These are phyloP conservation scores for Celoporthe dispersa DNA, from an alignment of 2,329 filamentous ascomycete species.

Conservation along the genomic window DNA sequence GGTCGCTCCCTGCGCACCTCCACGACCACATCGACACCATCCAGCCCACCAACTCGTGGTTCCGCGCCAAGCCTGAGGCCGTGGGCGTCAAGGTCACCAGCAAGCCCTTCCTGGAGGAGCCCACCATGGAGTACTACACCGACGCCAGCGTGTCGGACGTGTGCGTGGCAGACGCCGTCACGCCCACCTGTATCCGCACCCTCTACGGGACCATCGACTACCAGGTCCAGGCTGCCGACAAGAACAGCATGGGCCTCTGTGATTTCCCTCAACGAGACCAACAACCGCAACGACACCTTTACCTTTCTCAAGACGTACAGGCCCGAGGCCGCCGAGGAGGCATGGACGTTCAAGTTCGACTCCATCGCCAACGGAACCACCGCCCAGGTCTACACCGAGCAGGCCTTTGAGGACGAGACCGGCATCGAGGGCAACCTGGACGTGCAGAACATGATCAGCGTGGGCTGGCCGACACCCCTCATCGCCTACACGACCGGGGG, in stretches of 20 bases:
- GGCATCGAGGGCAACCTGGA: slow-evolving; percentile 66
- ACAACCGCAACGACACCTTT: slow-evolving; percentile 49
- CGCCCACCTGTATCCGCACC: slow-evolving; percentile 49
- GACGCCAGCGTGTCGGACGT: slow-evolving; percentile 38
- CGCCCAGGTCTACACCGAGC: slow-evolving; percentile 35
- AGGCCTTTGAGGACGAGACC: slow-evolving; percentile 37
- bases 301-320: slow-evolving; percentile 43
- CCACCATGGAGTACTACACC: slow-evolving; percentile 39
- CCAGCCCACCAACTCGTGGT: slow-evolving; percentile 57
- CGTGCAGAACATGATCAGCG: slow-evolving; percentile 50
- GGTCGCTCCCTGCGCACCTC: slow-evolving; percentile 55
- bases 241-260: slow-evolving; percentile 50
- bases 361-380: slow-evolving; percentile 41
- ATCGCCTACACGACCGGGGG: slow-evolving; percentile 40
- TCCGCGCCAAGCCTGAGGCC: slow-evolving; percentile 41
- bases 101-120: slow-evolving; percentile 36
- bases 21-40: slow-evolving; percentile 49
- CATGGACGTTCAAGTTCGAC: slow-evolving; percentile 40
- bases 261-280: slow-evolving; percentile 53
- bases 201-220: slow-evolving; percentile 57
- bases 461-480: slow-evolving; percentile 38
- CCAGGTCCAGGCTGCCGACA: slow-evolving; percentile 45
- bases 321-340: slow-evolving; percentile 41
- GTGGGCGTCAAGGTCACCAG: slow-evolving; percentile 38
- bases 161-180: slow-evolving; percentile 55